Conservation (phyloP, 768 basidiomycete genomes). For the Neoboletus subvelutipes region DNA sequence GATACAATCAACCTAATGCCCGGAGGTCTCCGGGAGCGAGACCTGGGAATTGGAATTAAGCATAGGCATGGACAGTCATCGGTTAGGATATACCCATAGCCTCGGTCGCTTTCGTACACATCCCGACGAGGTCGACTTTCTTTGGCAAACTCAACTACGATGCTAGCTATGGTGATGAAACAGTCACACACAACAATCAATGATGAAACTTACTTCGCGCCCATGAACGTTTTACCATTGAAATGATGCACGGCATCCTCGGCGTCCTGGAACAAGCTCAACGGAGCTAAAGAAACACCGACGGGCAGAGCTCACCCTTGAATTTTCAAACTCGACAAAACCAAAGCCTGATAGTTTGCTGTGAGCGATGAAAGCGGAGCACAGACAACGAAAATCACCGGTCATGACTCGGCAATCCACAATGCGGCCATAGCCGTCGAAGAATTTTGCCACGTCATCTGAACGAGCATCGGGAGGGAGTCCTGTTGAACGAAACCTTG, state of each 20-base stretch:
- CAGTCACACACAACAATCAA: neutral
- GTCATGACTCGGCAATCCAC: conserved; percentile 95
- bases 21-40: conserved; percentile 73
- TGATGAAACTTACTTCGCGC: conserved; percentile 50
- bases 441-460: conserved; percentile 84
- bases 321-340: conserved; percentile 92
- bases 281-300: conserved; percentile 1
- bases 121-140: conserved; percentile 87
- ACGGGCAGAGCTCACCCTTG: conserved; percentile 48
- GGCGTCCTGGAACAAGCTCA: conserved; percentile 64
- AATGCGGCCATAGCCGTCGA: conserved; percentile 87
- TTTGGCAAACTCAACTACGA: conserved; percentile 95
- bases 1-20: conserved; percentile 84
- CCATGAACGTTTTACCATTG: conserved; percentile 89
- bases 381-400: conserved; percentile 47
- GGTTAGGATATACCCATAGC: conserved; percentile 48
- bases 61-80: conserved; percentile 2
- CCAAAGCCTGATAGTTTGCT: conserved; percentile 68
- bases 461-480: conserved; percentile 81
- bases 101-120: conserved; percentile 56
- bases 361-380: conserved; percentile 11
- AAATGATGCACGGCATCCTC: conserved; percentile 89
- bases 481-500: conserved; percentile 41
- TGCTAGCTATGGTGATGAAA: conserved; percentile 44
- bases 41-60: conserved; percentile 37